These are phyloP conservation scores for Rhynchospora pubera DNA, from an alignment of 176 grass and related monocot species.

Conservation along the genomic window DNA sequence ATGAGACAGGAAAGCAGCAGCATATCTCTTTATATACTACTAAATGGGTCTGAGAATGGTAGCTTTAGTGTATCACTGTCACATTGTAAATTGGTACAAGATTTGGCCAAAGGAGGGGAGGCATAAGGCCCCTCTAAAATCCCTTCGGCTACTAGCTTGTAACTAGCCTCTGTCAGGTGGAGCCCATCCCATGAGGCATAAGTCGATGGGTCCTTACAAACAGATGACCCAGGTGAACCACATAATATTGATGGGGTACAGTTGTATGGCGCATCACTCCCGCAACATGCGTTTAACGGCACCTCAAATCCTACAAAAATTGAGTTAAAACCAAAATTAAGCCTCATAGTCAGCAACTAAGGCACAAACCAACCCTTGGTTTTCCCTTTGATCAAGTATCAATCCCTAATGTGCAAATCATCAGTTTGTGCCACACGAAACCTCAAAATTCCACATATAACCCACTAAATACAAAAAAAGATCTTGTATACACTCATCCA, in stretches of 20 bases:
- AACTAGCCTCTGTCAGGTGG: slow-evolving; percentile 71
- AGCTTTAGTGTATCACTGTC: slow-evolving; percentile 4
- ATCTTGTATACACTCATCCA: not conserved
- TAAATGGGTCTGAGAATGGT: slow-evolving; percentile 14
- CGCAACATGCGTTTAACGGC: slow-evolving; percentile 64
- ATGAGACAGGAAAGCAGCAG: not conserved
- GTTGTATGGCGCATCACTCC: slow-evolving; percentile 53
- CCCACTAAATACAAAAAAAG: not conserved
- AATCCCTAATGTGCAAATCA: not conserved
- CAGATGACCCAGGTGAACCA: slow-evolving; percentile 43
- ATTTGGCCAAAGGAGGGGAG: slow-evolving; percentile 58
- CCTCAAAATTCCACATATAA: not conserved
- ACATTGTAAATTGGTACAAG: slow-evolving; percentile 26
- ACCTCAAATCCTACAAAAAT: slow-evolving; percentile 54
- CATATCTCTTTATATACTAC: slow-evolving; percentile 6
- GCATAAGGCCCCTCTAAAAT: slow-evolving; percentile 59
- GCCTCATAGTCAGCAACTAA: not conserved
- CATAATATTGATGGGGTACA: slow-evolving; percentile 63
- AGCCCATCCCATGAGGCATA: slow-evolving; percentile 86
- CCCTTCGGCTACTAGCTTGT: slow-evolving; percentile 63
- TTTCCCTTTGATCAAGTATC: not conserved
- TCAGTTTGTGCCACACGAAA: not conserved
- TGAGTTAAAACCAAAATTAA: not conserved
- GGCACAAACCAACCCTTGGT: not conserved
- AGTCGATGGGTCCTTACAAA: slow-evolving; percentile 58